phyloP scores from a whole-genome alignment of 306 rosid species.

The Sechiopsis laciniata region DNA sequence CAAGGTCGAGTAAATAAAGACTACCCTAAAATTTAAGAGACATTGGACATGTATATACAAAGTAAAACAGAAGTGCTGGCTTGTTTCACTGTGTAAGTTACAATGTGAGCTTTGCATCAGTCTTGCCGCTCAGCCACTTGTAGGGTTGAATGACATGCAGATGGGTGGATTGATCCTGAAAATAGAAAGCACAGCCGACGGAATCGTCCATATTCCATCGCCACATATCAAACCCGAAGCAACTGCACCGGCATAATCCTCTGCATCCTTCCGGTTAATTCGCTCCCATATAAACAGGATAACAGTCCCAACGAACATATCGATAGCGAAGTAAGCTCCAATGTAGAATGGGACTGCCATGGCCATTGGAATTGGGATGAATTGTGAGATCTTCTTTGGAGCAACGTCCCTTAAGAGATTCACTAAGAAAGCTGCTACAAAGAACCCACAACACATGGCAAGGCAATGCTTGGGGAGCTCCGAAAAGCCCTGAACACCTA shows the following conservation, averaged over 20 bases:
- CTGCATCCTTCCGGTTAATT: conserved; percentile 63
- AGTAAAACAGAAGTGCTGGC: not conserved
- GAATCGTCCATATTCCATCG: conserved; percentile 95
- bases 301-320: conserved; percentile 83
- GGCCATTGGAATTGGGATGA: conserved; percentile 90
- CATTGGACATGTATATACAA: conserved; percentile 4
- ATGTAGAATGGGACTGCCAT: conserved; percentile 90
- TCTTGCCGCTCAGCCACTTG: conserved; percentile 40
- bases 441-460: conserved; percentile 64
- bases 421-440: conserved; percentile 58
- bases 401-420: conserved; percentile 64
- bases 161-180: conserved; percentile 78
- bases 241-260: conserved; percentile 84
- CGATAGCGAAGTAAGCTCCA: conserved; percentile 87
- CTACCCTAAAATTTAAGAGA: not conserved
- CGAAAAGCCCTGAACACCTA: conserved; percentile 80
- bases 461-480: conserved; percentile 85
- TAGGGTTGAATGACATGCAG: conserved; percentile 90
- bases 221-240: conserved; percentile 95
- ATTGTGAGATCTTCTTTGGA: conserved; percentile 62
- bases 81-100: not conserved
- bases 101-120: not conserved
- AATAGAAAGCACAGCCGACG: conserved; percentile 81
- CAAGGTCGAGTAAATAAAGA: not conserved
- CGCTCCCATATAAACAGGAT: conserved; percentile 74